Evolutionary conservation across 805 yeast species (phyloP), one percentile per base, ranked within the genome.

Genomic region (Cyberlindnera bimundalis): DNA sequence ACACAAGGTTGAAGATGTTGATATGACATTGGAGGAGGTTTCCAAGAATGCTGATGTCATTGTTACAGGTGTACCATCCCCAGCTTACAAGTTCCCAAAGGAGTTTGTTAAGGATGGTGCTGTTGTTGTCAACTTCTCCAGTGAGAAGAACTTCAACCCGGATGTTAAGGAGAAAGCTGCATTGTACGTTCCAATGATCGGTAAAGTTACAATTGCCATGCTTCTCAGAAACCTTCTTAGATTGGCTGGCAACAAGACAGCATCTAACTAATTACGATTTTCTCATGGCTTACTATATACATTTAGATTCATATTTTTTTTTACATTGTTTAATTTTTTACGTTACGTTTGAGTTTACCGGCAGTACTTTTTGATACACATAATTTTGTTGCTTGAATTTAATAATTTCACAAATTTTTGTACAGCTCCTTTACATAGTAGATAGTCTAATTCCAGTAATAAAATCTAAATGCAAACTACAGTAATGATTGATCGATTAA

Each of bases 191-290:
- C 98, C 99, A 14, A 83, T 88, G 58, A 87, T 89, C 23, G 99
- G 99, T 14, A 93, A 93, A 64, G 98, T 93, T 25, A 93, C 99
- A 28, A 90, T 93, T 47, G 78, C 96, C 45, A 93, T 93, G 97
- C 67, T 93, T 30, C 67, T 93, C 63, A 79, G 99, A 62, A 93
- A 93, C 61, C 70, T 93, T 64, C 65, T 93, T 43, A 76, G 99
- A 51, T 70, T 93, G 50, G 77, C 84, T 49, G 80, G 82, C 36
- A 90, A 93, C 67, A 76, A 73, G 38, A 31, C 43, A 8, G 21
- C 38, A 15, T 19, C 36, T 26, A 24, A 18, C 21, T 33, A 12
- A 12, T 13, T 28, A 23, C 25, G 25, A 26, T 26, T 7, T 10
- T 12, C 28, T 12, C 28, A 26, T 26, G n/a, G 9, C 28, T n/a